Evolutionary conservation across 805 yeast species (phyloP).

Genomic region (Barnettozyma pratensis): DNA sequence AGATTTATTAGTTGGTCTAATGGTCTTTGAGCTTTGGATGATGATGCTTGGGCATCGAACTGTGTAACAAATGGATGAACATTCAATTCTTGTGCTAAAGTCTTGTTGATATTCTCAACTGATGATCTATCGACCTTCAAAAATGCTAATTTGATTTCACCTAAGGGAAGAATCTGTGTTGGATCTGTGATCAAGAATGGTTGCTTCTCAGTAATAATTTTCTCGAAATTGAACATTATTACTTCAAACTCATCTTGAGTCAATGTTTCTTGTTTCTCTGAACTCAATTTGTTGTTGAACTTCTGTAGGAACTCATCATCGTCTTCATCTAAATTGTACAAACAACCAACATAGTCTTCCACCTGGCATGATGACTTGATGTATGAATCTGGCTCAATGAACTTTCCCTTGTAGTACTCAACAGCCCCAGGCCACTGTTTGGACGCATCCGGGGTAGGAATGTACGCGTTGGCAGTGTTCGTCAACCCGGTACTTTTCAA

Average conservation of each 20-base stretch:
- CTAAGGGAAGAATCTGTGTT: constrained; percentile 59
- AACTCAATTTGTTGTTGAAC: constrained; percentile 30
- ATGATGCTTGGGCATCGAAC: constrained; percentile 39
- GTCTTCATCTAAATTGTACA: constrained; percentile 83
- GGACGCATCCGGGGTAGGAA: constrained; percentile 97
- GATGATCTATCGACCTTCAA: constrained; percentile 40
- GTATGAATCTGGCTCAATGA: constrained; percentile 69
- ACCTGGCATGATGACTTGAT: constrained; percentile 90
- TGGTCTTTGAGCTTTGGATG: constrained; percentile 33
- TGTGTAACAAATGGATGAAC: constrained; percentile 54
- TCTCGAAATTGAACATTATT: constrained; percentile 68
- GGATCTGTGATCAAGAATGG: constrained; percentile 89
- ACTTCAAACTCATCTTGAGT: constrained; percentile 85
- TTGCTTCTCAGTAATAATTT: constrained; percentile 70
- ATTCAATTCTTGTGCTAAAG: constrained; percentile 50
- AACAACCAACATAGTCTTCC: constrained; percentile 87
- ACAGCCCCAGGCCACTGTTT: constrained; percentile 72
- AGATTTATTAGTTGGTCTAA: constrained; percentile 42
- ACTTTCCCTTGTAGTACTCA: constrained; percentile 63
- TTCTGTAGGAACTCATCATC: constrained; percentile 65
- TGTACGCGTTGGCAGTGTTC: constrained; percentile 50
- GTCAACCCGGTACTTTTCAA: constrained; percentile 74
- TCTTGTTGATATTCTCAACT: constrained; percentile 52
- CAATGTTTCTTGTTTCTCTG: constrained; percentile 31
- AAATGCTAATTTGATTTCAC: constrained; percentile 58